phyloP scores from a whole-genome alignment of 1,284 basidiomycete species.

The Ceratobasidium sp. region DNA sequence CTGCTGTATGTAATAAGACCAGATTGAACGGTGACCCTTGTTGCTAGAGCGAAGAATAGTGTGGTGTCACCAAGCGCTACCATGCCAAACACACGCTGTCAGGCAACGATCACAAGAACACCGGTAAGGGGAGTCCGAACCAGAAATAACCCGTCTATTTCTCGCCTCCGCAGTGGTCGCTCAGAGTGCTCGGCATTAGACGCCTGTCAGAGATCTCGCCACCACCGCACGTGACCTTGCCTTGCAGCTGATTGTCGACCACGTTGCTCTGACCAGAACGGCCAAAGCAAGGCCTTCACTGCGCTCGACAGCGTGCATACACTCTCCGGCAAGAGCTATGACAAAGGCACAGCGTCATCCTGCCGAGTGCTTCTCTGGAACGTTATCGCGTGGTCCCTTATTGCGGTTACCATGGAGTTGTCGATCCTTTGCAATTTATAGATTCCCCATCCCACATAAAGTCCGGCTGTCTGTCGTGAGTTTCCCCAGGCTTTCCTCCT shows the following conservation, averaged over 20 bases:
- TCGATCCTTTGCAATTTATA: slow-evolving; percentile 23
- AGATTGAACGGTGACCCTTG: not conserved
- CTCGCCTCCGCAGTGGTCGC: not conserved
- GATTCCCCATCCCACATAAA: slow-evolving; percentile 1
- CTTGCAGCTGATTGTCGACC: no score
- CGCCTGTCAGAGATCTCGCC: not conserved
- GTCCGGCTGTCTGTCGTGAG: not conserved
- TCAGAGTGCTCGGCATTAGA: not conserved
- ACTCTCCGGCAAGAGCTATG: not conserved
- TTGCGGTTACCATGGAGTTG: slow-evolving; percentile 29
- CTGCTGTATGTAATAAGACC: not conserved
- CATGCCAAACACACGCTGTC: slow-evolving; percentile 24
- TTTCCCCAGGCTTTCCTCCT: slow-evolving; percentile 24
- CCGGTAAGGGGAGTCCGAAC: not conserved
- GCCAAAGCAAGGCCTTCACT: not conserved
- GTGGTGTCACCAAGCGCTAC: slow-evolving; percentile 19
- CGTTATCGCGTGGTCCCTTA: slow-evolving; percentile 15
- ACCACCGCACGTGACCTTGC: not conserved
- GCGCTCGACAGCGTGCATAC: not conserved
- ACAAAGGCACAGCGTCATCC: not conserved
- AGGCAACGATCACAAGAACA: not conserved
- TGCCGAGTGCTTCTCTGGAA: not conserved
- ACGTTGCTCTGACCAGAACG: not conserved
- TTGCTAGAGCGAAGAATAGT: not conserved
- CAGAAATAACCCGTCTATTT: not conserved